These are phyloP conservation scores for Penicillium griseofulvum DNA, from an alignment of 2,329 filamentous ascomycete genomes.

Conservation along the genomic window DNA sequence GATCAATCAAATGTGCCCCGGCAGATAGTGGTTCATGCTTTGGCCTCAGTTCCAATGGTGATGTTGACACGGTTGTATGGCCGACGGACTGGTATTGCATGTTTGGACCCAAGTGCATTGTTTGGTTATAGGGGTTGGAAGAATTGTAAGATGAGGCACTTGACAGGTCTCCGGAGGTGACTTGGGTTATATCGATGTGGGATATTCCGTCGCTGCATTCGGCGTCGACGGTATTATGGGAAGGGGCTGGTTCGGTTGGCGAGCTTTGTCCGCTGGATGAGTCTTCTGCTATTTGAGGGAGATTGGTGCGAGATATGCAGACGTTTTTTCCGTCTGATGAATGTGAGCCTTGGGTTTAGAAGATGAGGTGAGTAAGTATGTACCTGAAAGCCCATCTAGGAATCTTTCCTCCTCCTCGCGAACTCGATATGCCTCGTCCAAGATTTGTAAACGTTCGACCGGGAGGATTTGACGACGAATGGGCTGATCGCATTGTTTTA, in stretches of 20 bases:
- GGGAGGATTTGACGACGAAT: constrained; percentile 39
- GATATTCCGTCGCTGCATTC: constrained; percentile 3
- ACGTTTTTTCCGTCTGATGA: constrained; percentile 26
- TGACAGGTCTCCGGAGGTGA: constrained; percentile 4
- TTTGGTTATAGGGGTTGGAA: constrained; percentile 7
- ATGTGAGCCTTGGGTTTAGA: constrained; percentile 3
- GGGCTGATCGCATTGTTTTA: constrained; percentile 41
- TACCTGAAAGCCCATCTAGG: constrained; percentile 39
- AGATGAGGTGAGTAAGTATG: neutral
- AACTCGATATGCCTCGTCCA: constrained; percentile 44
- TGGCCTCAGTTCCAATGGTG: constrained; percentile 17
- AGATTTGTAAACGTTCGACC: constrained; percentile 33
- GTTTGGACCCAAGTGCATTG: constrained; percentile 5
- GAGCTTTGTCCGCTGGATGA: constrained; percentile 17
- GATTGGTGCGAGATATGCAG: constrained; percentile 28
- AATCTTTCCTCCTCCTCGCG: constrained; percentile 41
- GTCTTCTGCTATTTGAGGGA: constrained; percentile 25
- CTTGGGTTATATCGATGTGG: constrained; percentile 2
- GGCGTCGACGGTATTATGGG: constrained; percentile 6
- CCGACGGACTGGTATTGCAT: constrained; percentile 9
- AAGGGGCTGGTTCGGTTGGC: constrained; percentile 11
- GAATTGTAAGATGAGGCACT: constrained; percentile 3
- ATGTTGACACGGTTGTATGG: neutral
- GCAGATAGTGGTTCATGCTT: constrained; percentile 14
- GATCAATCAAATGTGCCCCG: constrained; percentile 2